Evolutionary conservation across 2,329 filamentous ascomycete genomes (phyloP).

Genomic region (Colletotrichum musae): DNA sequence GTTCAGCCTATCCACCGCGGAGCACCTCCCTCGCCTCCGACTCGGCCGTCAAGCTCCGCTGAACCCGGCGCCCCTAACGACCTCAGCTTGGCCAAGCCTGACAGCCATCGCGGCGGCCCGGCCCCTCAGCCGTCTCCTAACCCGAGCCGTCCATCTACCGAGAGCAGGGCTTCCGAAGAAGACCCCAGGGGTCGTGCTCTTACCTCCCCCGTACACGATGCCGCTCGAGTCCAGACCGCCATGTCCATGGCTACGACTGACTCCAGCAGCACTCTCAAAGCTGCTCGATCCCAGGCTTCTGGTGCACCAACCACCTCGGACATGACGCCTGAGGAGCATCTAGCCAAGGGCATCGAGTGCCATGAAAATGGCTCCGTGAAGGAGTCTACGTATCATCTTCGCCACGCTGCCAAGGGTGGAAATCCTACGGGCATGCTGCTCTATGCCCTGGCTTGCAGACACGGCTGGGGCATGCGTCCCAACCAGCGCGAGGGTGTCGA

Average conservation of each 20-base stretch:
- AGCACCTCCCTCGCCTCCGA: conserved; percentile 74
- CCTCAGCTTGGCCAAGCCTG: conserved; percentile 58
- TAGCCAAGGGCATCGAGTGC: conserved; percentile 89
- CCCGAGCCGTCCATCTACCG: conserved; percentile 61
- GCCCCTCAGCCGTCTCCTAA: conserved; percentile 61
- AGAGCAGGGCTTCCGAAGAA: conserved; percentile 65
- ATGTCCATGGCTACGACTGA: conserved; percentile 67
- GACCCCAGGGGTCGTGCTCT: conserved; percentile 61
- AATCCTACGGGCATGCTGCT: conserved; percentile 95
- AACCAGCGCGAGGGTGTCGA: conserved; percentile 91
- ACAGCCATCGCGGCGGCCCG: conserved; percentile 58
- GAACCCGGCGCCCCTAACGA: conserved; percentile 57
- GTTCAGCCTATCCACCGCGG: conserved; percentile 58
- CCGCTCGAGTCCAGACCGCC: conserved; percentile 59
- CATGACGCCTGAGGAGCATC: conserved; percentile 87
- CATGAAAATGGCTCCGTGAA: conserved; percentile 90
- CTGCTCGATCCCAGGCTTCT: conserved; percentile 59
- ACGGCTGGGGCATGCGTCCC: conserved; percentile 97
- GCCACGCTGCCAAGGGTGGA: conserved; percentile 87
- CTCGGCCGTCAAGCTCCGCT: conserved; percentile 71
- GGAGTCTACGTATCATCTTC: conserved; percentile 96
- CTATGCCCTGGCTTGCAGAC: conserved; percentile 93
- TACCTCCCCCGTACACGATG: conserved; percentile 56
- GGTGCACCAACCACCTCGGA: conserved; percentile 73
- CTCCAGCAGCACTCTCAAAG: conserved; percentile 68